phyloP scores from a whole-genome alignment of 768 basidiomycete genomes.

The Pleurotus tuoliensis region DNA sequence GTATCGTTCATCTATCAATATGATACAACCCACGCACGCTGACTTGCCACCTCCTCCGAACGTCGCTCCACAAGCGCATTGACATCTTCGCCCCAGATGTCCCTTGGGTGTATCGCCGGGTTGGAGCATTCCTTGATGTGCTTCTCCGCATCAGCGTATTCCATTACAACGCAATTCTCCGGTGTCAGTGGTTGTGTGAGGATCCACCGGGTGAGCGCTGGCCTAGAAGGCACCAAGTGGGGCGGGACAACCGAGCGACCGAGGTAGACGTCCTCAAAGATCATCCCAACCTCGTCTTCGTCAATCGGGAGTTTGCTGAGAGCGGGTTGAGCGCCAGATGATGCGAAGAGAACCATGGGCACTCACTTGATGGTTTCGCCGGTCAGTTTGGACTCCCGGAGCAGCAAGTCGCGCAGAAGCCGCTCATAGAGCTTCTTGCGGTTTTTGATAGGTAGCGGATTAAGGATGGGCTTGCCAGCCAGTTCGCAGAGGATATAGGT shows the following conservation, averaged over 20 bases:
- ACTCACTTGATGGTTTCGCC: constrained; percentile 59
- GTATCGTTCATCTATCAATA: background rate
- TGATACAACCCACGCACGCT: constrained; percentile 48
- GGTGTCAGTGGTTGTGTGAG: constrained; percentile 52
- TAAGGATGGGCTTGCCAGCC: constrained; percentile 76
- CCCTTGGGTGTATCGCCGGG: constrained; percentile 33
- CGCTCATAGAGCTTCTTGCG: constrained; percentile 81
- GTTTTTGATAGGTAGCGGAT: constrained; percentile 84
- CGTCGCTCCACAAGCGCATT: constrained; percentile 54
- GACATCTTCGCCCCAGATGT: constrained; percentile 71
- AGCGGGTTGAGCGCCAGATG: background rate
- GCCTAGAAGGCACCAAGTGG: constrained; percentile 64
- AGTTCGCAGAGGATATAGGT: constrained; percentile 86
- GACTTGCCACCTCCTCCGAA: constrained; percentile 52
- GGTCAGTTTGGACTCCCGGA: constrained; percentile 67
- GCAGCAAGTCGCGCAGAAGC: constrained; percentile 71
- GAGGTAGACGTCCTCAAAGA: constrained; percentile 86
- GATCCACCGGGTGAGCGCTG: constrained; percentile 83
- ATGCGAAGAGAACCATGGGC: constrained; percentile 19
- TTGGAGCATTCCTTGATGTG: constrained; percentile 48
- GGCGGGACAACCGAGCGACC: constrained; percentile 80
- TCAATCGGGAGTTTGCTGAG: constrained; percentile 71
- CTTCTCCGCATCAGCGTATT: constrained; percentile 65
- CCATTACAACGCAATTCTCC: constrained; percentile 88
- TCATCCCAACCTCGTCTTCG: constrained; percentile 75